Base-by-base conservation (phyloP, 164 flowering plant species). In the Vitis vinifera region DNA sequence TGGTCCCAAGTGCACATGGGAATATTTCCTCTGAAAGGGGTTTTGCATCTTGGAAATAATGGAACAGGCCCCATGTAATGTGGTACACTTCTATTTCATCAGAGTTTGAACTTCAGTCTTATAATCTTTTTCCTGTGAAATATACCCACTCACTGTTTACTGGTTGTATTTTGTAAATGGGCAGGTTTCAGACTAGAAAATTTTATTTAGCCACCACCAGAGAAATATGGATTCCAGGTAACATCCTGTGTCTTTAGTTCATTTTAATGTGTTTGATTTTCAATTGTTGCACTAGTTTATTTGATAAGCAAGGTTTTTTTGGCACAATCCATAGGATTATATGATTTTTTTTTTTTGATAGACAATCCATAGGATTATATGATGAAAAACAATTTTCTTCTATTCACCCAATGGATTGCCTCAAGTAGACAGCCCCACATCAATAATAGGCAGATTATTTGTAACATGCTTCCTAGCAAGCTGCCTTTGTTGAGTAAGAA, bases 121-220 rank as follows among this genome's bases (percentile, higher is more conserved):
- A 53, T 13, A 13, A 53, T 37, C 44, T 37, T 37, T 37, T 37
- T 37, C 44, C 44, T 37, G n/a, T 14, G 16, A 59, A 59, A 13
- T 61, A 61, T 7, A 29, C n/a, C 10, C 19, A 37, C 64, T 61
- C 47, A 61, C 64, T 14, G 56, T 61, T n/a, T 49, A 61, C 50
- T 61, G 47, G 10, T 31, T 23, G 11, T 13, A 61, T 61, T 61
- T 61, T 10, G 44, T 37, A 37, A 8, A 37, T 15, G 3, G 44
- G 64, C 49, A 61, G 64, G 16, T 61, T 47, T 37, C 47, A 3
- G 16, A 37, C 50, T 48, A 8, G 64, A 37, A 10, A 6, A 15
- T 61, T 61, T 2, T 48, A 61, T 61, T 37, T 11, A 3, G 14
- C 64, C n/a, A 17, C 64, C 29, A 10, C 64, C 44, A 61, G 64